Conservation (phyloP, 73 alveolate species). For the Breviolum minutum region DNA sequence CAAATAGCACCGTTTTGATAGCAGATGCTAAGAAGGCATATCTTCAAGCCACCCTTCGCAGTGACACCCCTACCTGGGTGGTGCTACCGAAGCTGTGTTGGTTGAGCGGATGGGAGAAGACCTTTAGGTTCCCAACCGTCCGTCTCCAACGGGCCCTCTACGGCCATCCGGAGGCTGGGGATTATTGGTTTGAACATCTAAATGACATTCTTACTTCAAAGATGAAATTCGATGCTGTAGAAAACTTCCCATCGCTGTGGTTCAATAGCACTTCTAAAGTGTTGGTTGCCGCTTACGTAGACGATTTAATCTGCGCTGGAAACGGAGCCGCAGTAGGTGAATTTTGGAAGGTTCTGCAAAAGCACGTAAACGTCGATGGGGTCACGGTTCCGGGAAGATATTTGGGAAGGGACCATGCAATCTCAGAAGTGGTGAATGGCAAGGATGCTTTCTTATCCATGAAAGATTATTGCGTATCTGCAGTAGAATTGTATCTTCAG, state of each 20-base stretch:
- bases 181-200: not conserved
- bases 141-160: too few relatives aligned
- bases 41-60: not conserved
- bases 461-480: not conserved
- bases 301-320: conserved; percentile 12
- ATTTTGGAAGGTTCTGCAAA: not conserved
- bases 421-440: not conserved
- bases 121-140: too few relatives aligned
- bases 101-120: too few relatives aligned
- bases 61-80: not conserved
- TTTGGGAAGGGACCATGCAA: conserved; percentile 18
- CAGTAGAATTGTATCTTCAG: not conserved
- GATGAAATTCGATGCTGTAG: not conserved
- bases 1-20: not conserved
- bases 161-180: conserved; percentile 39
- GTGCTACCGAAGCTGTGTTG: not conserved
- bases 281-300: not conserved
- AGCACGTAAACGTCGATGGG: not conserved
- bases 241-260: conserved; percentile 8
- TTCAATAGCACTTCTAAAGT: not conserved
- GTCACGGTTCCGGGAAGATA: not conserved
- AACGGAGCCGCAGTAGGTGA: not conserved
- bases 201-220: not conserved
- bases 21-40: not conserved
- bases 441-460: not conserved